Percentiles rank a stretch among this genome's conserved stretches.
These are phyloP conservation scores for Erodium moschatum DNA, from an alignment of 441 rosid species.

Conservation along the genomic window DNA sequence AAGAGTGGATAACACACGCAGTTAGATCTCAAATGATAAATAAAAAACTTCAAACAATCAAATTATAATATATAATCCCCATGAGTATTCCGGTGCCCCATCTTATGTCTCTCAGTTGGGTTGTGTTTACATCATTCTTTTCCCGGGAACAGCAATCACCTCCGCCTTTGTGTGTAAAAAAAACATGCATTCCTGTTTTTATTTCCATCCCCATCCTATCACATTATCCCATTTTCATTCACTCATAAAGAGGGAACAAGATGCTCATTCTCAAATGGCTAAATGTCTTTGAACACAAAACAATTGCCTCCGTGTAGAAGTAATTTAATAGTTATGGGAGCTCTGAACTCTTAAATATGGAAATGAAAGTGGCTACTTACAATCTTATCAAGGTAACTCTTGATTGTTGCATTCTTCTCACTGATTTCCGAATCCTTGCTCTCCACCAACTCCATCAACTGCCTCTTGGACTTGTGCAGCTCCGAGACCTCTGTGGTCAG, in stretches of 20 bases:
- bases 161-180: not conserved
- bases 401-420: slow-evolving; percentile 65
- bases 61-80: not conserved
- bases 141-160: not conserved
- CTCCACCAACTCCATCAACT: slow-evolving; percentile 68
- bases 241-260: not conserved
- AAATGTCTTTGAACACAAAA: not conserved
- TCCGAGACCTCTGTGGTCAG: slow-evolving; percentile 53
- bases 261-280: not conserved
- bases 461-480: slow-evolving; percentile 78
- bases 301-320: no score
- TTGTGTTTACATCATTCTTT: not conserved
- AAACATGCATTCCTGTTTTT: not conserved
- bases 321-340: not conserved
- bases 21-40: not conserved
- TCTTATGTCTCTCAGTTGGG: not conserved
- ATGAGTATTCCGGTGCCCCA: not conserved
- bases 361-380: slow-evolving; percentile 26
- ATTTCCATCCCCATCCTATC: not conserved
- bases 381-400: slow-evolving; percentile 71
- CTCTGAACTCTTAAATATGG: not conserved
- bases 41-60: not conserved
- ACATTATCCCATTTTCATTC: not conserved
- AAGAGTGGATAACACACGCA: not conserved
- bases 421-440: slow-evolving; percentile 68